Percentiles rank a stretch among this genome's conserved stretches.
These are phyloP conservation scores for Orychophragmus violaceus DNA, from an alignment of 345 rosid genomes.

Conservation along the genomic window DNA sequence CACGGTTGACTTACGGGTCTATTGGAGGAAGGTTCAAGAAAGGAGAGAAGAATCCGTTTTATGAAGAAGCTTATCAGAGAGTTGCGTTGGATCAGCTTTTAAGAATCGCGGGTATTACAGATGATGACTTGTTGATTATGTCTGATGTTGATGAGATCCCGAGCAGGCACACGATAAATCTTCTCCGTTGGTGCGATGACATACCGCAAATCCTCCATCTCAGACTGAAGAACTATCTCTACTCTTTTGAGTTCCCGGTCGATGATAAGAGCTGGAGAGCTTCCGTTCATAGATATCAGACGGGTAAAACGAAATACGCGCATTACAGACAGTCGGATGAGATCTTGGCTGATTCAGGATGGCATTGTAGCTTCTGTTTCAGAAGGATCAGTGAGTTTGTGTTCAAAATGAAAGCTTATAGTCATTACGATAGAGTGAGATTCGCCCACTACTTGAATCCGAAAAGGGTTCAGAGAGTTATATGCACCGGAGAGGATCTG, in stretches of 20 bases:
- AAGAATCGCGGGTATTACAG: conserved; percentile 60
- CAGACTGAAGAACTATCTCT: conserved; percentile 70
- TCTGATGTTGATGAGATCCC: conserved; percentile 92
- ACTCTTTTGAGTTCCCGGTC: conserved; percentile 73
- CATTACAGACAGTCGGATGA: conserved; percentile 65
- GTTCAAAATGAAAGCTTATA: conserved; percentile 75
- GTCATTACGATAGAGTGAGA: conserved; percentile 67
- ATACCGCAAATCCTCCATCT: conserved; percentile 67
- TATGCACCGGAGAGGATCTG: conserved; percentile 60
- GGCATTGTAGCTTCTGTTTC: conserved; percentile 83
- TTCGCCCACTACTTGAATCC: conserved; percentile 54
- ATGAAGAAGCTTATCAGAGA: conserved; percentile 80
- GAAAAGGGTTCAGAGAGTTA: conserved; percentile 55
- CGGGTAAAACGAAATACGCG: conserved; percentile 56
- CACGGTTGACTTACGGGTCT: conserved; percentile 69
- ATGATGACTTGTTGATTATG: conserved; percentile 81
- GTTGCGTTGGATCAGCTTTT: conserved; percentile 73
- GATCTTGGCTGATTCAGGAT: conserved; percentile 67
- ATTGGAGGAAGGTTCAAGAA: conserved; percentile 69
- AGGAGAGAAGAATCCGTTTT: conserved; percentile 74
- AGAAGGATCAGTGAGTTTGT: conserved; percentile 54
- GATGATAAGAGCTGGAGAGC: conserved; percentile 87
- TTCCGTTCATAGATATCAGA: conserved; percentile 63
- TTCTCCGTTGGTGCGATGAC: conserved; percentile 76
- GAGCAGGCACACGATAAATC: conserved; percentile 75